phyloP scores from a whole-genome alignment of 441 rosid genomes.

The Isatis lusitanica region DNA sequence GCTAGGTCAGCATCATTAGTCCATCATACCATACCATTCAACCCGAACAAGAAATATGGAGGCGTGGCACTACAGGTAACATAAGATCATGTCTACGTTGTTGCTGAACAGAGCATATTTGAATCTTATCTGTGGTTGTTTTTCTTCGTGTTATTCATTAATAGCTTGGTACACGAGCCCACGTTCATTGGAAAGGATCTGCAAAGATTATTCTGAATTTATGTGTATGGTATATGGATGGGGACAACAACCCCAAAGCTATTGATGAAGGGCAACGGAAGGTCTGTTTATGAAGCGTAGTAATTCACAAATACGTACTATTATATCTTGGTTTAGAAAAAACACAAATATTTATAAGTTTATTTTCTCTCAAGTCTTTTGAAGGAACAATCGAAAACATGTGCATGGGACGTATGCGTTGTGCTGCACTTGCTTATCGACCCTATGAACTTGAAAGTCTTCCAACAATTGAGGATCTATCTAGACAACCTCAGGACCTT shows the following conservation, averaged over 20 bases:
- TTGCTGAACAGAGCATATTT: not conserved
- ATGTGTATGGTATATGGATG: slow-evolving; percentile 63
- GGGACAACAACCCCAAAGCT: slow-evolving; percentile 44
- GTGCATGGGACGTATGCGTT: slow-evolving; percentile 74
- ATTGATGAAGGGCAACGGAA: slow-evolving; percentile 45
- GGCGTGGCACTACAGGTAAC: slow-evolving; percentile 64
- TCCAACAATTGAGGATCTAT: slow-evolving; percentile 42
- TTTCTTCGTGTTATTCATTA: not conserved
- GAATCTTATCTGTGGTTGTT: not conserved
- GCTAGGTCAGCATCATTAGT: slow-evolving; percentile 58
- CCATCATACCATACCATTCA: slow-evolving; percentile 76
- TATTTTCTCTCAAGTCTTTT: not conserved
- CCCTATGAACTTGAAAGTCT: slow-evolving; percentile 49
- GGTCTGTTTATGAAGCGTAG: slow-evolving; percentile 37
- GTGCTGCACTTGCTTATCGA: slow-evolving; percentile 84
- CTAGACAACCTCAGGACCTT: slow-evolving; percentile 45
- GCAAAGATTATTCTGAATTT: slow-evolving; percentile 75
- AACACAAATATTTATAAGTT: not conserved
- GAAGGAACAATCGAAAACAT: slow-evolving; percentile 49
- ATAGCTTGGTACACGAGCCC: slow-evolving; percentile 57
- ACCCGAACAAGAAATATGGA: slow-evolving; percentile 85
- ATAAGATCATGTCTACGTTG: not conserved
- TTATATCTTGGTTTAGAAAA: not conserved
- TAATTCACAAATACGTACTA: not conserved
- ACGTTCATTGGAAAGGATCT: slow-evolving; percentile 94